A percentile compares a stretch with the other conserved stretches of the same genome.
These are phyloP conservation scores for Cubamyces sp. DNA, from an alignment of 768 basidiomycete species.

Conservation along the genomic window DNA sequence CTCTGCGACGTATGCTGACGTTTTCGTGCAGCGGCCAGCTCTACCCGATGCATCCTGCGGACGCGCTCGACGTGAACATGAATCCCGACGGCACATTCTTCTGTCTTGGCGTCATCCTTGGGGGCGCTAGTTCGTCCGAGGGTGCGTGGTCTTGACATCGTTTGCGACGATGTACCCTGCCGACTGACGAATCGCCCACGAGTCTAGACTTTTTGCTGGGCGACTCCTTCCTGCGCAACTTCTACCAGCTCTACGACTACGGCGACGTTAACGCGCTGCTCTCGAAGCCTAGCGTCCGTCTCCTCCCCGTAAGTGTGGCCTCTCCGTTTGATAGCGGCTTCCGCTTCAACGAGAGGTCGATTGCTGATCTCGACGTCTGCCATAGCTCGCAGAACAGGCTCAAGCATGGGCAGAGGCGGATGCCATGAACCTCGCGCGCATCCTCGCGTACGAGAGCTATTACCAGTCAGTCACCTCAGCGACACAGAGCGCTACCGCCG, in stretches of 20 bases:
- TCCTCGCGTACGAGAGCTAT: neutral
- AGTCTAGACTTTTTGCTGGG: slow-evolving; percentile 25
- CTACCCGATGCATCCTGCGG: slow-evolving; percentile 25
- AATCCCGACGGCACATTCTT: neutral
- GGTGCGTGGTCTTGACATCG: neutral
- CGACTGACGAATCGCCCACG: too few relatives aligned
- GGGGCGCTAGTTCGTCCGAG: neutral
- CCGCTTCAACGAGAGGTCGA: neutral
- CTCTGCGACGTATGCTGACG: too few relatives aligned
- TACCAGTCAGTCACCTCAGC: neutral
- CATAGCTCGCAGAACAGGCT: neutral
- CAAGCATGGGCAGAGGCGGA: slow-evolving; percentile 15
- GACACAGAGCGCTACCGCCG: neutral
- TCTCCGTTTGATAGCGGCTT: neutral
- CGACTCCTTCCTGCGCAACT: slow-evolving; percentile 27
- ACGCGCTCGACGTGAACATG: neutral
- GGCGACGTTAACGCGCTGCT: slow-evolving; percentile 8
- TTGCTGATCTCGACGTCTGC: neutral
- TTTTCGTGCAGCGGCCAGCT: neutral
- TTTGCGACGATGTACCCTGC: too few relatives aligned
- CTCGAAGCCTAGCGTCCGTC: neutral
- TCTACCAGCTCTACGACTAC: slow-evolving; percentile 27
- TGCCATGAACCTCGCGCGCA: neutral
- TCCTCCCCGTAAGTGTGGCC: neutral
- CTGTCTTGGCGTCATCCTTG: slow-evolving; percentile 5